Percentiles rank a stretch among this genome's conserved stretches.
phyloP scores from a whole-genome alignment of 305 asterid species.

The Withania somnifera region DNA sequence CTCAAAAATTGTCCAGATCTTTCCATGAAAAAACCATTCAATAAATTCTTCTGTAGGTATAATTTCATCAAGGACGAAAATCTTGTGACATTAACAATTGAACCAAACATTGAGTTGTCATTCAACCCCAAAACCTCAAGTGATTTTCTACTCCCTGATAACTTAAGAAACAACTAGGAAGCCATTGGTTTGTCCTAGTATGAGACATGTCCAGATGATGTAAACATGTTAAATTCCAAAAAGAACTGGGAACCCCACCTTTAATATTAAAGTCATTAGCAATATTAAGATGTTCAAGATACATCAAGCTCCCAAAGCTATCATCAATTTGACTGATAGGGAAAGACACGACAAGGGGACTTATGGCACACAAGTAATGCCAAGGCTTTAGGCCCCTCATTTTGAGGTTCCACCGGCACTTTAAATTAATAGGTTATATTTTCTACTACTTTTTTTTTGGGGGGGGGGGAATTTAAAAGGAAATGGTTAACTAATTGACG shows the following conservation, averaged over 20 bases:
- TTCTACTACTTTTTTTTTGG: too few species aligned
- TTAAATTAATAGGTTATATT: too few species aligned
- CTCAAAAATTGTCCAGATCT: neutral
- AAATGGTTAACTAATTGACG: too few species aligned
- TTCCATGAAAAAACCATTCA: neutral
- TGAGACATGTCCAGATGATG: neutral
- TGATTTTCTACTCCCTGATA: neutral
- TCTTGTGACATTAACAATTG: neutral
- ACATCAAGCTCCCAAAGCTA: slow-evolving; percentile 19
- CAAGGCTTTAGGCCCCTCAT: too few species aligned
- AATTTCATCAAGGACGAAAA: neutral
- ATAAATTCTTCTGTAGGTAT: neutral
- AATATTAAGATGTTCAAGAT: slow-evolving; percentile 16
- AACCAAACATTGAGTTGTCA: slow-evolving; percentile 3
- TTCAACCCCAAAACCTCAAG: slow-evolving; percentile 1
- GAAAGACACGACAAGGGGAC: too few species aligned
- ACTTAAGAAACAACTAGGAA: neutral
- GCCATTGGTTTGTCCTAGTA: neutral
- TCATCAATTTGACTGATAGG: slow-evolving; percentile 11
- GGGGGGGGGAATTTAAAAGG: too few species aligned
- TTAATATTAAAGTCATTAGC: neutral
- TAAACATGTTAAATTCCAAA: slow-evolving; percentile 10
- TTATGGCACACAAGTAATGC: too few species aligned
- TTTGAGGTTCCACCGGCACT: too few species aligned
- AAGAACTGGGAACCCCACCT: slow-evolving; percentile 10